Base-by-base conservation (phyloP, 768 basidiomycete species). In the Erythrobasidium yunnanense region DNA sequence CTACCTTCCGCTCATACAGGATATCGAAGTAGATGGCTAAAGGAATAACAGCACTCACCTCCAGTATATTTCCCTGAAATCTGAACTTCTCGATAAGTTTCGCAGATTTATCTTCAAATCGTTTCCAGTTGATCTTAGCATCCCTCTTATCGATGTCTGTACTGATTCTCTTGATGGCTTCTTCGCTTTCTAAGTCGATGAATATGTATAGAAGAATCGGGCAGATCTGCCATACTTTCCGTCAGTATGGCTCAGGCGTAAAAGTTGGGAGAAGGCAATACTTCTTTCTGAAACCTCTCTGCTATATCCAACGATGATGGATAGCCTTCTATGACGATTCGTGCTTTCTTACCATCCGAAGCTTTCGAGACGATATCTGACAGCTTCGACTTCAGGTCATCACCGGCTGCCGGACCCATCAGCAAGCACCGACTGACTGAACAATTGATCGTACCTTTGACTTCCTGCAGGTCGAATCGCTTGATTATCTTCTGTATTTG, bases 101-200 rank as follows among this genome's bases (percentile, higher is more conserved):
- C 20, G n/a, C 47, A 2, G 60, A 63, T 23, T 22, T 29, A 5
- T 63, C 60, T 38, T 63, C 29, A 38, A 63, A 63, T 49, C 60
- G 8, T 18, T 51, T 49, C 60, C 60, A 63, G 30, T 63, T 63
- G 8, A 63, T 63, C 29, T 51, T 49, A 3, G 60, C 60, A 38
- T 63, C 60, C 32, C 33, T 23, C 38, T 33, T 8, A 15, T 34
- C 30, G 18, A 25, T 27, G 3, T 63, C 49, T 8, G 49, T 25
- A 15, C 38, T 38, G 30, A 63, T 7, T 27, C 60, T 27, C n/a
- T 25, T 29, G 30, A 50, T 29, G 27, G 23, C 47, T n/a, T 49
- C 32, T 22, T 18, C 18, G 30, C 18, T 34, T 20, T 63, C 60
- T 20, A 63, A 32, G 5, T 47, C 60, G 45, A 63, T 63, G 30